A percentile compares a stretch with the other conserved stretches of the same genome.
Evolutionary conservation across 495 filamentous ascomycete species (phyloP).

Genomic region (Neurospora pannonica): DNA sequence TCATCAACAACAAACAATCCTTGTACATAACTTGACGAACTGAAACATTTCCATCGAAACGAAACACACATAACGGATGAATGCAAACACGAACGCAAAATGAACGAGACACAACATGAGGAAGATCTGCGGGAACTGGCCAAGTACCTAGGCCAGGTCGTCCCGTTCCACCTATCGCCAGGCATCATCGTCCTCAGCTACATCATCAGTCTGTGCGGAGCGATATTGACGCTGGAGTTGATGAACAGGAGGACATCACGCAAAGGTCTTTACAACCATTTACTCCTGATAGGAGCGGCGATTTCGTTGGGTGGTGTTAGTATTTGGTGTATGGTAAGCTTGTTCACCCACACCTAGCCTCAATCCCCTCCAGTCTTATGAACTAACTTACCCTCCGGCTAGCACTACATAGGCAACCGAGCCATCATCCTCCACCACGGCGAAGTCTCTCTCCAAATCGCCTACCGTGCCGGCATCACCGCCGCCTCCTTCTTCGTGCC

Average conservation of each 20-base stretch:
- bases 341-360: neutral
- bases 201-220: constrained; percentile 67
- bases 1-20: neutral
- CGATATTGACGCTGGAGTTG: constrained; percentile 69
- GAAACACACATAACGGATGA: neutral
- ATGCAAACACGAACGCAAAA: neutral
- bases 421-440: constrained; percentile 62
- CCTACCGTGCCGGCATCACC: constrained; percentile 65
- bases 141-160: constrained; percentile 28
- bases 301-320: constrained; percentile 73
- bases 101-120: neutral
- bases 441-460: constrained; percentile 51
- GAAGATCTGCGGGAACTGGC: constrained; percentile 1
- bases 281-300: constrained; percentile 60
- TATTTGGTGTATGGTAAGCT: constrained; percentile 50
- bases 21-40: neutral
- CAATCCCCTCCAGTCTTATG: neutral
- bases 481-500: constrained; percentile 74
- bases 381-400: constrained; percentile 3
- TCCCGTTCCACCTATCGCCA: constrained; percentile 46
- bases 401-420: constrained; percentile 77
- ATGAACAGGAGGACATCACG: constrained; percentile 64
- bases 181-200: constrained; percentile 67
- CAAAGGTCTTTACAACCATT: constrained; percentile 64
- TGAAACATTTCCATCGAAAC: neutral